These are phyloP conservation scores for Mortierella alpina DNA, from an alignment of 192 early-diverging fungal genomes.

Conservation along the genomic window DNA sequence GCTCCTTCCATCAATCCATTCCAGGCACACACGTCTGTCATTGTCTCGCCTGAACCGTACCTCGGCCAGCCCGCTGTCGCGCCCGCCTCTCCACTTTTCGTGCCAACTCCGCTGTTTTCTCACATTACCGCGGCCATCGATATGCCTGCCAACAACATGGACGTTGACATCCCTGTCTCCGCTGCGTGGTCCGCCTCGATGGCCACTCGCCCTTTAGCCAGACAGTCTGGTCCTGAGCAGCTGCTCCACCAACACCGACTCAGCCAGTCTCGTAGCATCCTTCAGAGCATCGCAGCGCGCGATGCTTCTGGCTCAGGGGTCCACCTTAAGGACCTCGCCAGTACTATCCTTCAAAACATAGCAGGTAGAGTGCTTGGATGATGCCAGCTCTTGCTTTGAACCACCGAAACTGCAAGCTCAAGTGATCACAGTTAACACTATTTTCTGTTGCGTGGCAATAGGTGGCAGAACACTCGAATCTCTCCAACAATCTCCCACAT, in stretches of 20 bases:
- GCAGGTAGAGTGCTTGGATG: slow-evolving; percentile 24
- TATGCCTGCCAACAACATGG: slow-evolving; percentile 28
- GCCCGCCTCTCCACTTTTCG: no score
- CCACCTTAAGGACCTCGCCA: slow-evolving; percentile 16
- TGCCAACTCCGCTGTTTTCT: neutral
- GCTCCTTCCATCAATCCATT: neutral
- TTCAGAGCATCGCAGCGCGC: slow-evolving; percentile 21
- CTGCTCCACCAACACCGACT: slow-evolving; percentile 35
- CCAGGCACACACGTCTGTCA: no score
- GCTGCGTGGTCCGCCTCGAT: neutral
- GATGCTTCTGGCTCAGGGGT: slow-evolving; percentile 1
- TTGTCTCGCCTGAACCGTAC: no score
- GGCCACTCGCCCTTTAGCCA: neutral
- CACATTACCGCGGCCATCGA: neutral
- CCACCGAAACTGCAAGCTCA: neutral
- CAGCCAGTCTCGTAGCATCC: slow-evolving; percentile 23
- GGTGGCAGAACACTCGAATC: slow-evolving; percentile 22
- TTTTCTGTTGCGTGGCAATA: neutral
- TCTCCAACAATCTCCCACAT: slow-evolving; percentile 18
- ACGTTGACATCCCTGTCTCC: neutral
- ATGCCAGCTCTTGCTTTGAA: neutral
- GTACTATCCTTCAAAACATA: slow-evolving; percentile 27
- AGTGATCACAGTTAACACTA: neutral
- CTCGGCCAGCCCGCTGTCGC: no score
- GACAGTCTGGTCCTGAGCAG: slow-evolving; percentile 14